Conservation (phyloP, 345 rosid species). For the Psidium friedrichsthalianum region DNA sequence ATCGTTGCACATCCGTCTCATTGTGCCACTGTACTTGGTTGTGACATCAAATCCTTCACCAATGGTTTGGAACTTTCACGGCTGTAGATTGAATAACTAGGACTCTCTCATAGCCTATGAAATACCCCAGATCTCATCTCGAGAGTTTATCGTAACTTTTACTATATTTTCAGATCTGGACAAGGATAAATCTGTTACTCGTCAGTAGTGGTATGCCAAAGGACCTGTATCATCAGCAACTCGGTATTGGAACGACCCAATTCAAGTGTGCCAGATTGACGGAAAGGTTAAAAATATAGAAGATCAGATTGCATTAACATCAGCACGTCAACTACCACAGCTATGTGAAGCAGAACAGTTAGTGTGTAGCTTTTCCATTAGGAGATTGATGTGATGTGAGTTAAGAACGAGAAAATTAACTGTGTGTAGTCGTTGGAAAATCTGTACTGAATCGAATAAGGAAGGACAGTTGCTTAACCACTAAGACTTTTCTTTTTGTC, state of each 20-base stretch:
- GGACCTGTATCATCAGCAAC: not conserved
- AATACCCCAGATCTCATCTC: not conserved
- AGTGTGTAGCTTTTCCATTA: not conserved
- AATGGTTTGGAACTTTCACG: not conserved
- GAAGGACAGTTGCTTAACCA: not conserved
- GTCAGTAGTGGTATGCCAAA: not conserved
- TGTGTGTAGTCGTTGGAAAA: not conserved
- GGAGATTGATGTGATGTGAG: not conserved
- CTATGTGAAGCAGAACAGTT: not conserved
- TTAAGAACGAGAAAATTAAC: not conserved
- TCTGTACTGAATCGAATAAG: not conserved
- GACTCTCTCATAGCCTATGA: not conserved
- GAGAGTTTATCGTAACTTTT: not conserved
- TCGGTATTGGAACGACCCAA: not conserved
- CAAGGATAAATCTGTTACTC: not conserved
- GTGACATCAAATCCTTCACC: not conserved
- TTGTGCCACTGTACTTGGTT: not conserved
- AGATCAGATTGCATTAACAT: not conserved
- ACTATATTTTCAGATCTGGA: fast-evolving
- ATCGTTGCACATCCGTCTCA: not conserved
- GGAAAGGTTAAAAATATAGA: not conserved
- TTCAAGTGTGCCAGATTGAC: not conserved
- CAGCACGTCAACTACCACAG: too few relatives aligned
- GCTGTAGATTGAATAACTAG: not conserved
- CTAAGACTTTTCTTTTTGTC: not conserved